Evolutionary conservation across 768 basidiomycete species (phyloP).

Genomic region (Porpolomopsis calyptriformis): DNA sequence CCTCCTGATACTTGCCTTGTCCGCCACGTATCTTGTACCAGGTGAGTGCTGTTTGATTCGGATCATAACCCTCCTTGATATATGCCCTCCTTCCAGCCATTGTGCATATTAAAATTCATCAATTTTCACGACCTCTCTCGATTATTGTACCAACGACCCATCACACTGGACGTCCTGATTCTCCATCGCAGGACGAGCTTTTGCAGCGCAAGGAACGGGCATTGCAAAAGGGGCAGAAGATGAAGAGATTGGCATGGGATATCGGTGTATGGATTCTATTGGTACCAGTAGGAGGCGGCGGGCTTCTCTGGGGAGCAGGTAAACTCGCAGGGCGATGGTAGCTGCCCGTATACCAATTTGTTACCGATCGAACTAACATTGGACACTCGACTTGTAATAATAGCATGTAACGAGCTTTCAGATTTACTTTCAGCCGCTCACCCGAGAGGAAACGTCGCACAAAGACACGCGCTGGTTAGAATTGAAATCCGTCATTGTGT

Average conservation of each 20-base stretch:
- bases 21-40: constrained; percentile 53
- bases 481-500: too few species aligned
- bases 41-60: constrained; percentile 24
- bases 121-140: constrained; percentile 72
- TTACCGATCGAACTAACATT: too few species aligned
- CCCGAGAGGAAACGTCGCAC: too few species aligned
- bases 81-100: constrained; percentile 33
- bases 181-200: constrained; percentile 49
- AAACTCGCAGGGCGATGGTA: constrained; percentile 45
- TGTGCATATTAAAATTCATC: constrained; percentile 72
- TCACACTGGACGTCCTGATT: constrained; percentile 18
- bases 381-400: too few species aligned
- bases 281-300: constrained; percentile 46
- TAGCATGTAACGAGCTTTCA: too few species aligned
- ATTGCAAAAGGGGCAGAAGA: constrained; percentile 64
- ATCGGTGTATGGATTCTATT: constrained; percentile 71
- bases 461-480: too few species aligned
- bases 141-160: constrained; percentile 59
- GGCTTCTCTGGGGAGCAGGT: constrained; percentile 48
- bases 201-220: constrained; percentile 79
- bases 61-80: not conserved
- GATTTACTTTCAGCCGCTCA: too few species aligned
- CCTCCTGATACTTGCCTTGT: constrained; percentile 40
- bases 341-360: too few species aligned
- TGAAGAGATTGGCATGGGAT: constrained; percentile 73